Percentiles rank a stretch among this genome's conserved stretches.
phyloP scores from a whole-genome alignment of 179 eudicot species.

The Camellia oleifera region DNA sequence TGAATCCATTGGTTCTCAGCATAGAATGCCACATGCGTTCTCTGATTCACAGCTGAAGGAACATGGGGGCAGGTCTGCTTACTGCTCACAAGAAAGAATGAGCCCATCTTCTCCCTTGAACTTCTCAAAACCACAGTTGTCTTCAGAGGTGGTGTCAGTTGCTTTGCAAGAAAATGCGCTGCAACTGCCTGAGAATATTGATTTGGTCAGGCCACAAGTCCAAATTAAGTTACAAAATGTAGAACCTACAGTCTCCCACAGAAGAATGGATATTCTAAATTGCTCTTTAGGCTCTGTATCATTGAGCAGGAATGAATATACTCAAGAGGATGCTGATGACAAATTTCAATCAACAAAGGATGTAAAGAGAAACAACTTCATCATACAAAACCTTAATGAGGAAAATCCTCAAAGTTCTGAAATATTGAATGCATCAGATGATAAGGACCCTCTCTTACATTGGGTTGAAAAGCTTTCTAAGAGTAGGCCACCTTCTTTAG shows the following conservation, averaged over 20 bases:
- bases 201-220: conserved; percentile 23
- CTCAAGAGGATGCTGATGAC: conserved; percentile 7
- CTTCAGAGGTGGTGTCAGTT: conserved; percentile 25
- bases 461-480: conserved; percentile 15
- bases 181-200: conserved; percentile 31
- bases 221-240: conserved; percentile 35
- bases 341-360: conserved; percentile 3
- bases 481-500: conserved; percentile 14
- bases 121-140: conserved; percentile 30
- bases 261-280: conserved; percentile 28
- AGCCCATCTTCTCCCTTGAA: conserved; percentile 45
- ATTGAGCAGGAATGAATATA: conserved; percentile 24
- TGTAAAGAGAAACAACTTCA: neutral
- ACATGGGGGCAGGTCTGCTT: no score
- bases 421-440: conserved; percentile 6
- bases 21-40: conserved; percentile 32
- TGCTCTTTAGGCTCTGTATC: conserved; percentile 30
- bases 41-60: no score
- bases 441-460: neutral
- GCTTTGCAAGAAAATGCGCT: conserved; percentile 36
- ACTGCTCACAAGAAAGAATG: conserved; percentile 53
- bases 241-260: conserved; percentile 31
- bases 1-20: conserved; percentile 48
- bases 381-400: conserved; percentile 3
- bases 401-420: conserved; percentile 14